phyloP scores from a whole-genome alignment of 2,329 filamentous ascomycete genomes.

The Colletotrichum higginsianum region DNA sequence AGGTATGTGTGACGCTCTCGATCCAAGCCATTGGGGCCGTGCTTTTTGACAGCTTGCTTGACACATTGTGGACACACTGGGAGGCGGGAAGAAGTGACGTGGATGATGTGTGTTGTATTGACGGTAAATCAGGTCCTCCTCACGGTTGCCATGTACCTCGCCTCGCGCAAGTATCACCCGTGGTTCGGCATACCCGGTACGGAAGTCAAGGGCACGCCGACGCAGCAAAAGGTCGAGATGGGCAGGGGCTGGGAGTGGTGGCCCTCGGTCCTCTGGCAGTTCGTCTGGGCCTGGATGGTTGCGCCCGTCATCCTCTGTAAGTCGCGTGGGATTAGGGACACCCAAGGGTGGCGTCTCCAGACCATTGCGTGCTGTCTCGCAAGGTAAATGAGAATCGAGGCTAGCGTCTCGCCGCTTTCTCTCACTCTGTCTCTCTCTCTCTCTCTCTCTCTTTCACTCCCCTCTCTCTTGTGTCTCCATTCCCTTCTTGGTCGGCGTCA shows the following conservation, averaged over 20 bases:
- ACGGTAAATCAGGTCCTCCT: conserved; percentile 64
- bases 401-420: conserved; percentile 17
- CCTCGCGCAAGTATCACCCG: conserved; percentile 76
- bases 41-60: conserved; percentile 5
- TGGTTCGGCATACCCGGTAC: conserved; percentile 74
- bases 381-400: conserved; percentile 52
- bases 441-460: no score
- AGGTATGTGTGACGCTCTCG: conserved; percentile 60
- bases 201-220: conserved; percentile 70
- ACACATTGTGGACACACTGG: conserved; percentile 36
- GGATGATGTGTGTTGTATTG: background rate
- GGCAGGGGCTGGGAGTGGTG: conserved; percentile 77
- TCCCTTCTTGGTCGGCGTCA: no score
- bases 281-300: conserved; percentile 74
- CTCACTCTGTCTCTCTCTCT: no score
- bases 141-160: conserved; percentile 72
- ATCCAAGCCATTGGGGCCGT: conserved; percentile 15
- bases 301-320: conserved; percentile 75
- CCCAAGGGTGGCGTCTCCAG: conserved; percentile 76
- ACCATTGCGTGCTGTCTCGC: conserved; percentile 68
- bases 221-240: conserved; percentile 63
- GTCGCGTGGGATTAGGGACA: conserved; percentile 73
- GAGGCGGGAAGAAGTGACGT: no score
- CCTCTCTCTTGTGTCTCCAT: no score
- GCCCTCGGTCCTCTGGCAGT: conserved; percentile 75